Evolutionary conservation across 163 green algal species (phyloP).

Genomic region (Trebouxia gelatinosa): DNA sequence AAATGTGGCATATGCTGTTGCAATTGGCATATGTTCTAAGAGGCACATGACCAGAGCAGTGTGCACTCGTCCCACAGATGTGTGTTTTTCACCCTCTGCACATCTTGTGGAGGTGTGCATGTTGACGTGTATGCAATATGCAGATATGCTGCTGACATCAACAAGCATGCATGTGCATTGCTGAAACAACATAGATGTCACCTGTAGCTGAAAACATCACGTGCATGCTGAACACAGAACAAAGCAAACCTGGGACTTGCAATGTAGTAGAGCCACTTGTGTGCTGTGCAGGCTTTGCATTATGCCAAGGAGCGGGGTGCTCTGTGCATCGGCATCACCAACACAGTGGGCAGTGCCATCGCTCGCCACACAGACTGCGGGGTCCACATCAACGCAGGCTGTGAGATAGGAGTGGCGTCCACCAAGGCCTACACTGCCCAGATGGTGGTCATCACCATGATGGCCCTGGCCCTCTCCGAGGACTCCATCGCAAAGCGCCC

Average conservation of each 20-base stretch:
- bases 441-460: conserved; percentile 91
- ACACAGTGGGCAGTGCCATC: conserved; percentile 94
- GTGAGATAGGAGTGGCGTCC: conserved; percentile 93
- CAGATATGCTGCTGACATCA: too few species aligned
- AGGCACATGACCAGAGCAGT: too few species aligned
- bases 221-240: too few species aligned
- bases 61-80: too few species aligned
- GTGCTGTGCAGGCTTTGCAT: conserved; percentile 60
- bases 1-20: too few species aligned
- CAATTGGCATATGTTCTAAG: too few species aligned
- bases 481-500: conserved; percentile 79
- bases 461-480: conserved; percentile 88
- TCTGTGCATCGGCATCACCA: conserved; percentile 95
- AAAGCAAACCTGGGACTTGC: too few species aligned
- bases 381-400: conserved; percentile 95
- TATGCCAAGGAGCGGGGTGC: conserved; percentile 80
- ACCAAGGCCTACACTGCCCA: conserved; percentile 95
- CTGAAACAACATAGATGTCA: neutral
- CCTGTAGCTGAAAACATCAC: too few species aligned
- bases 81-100: too few species aligned
- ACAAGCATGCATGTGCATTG: neutral
- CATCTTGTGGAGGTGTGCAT: too few species aligned
- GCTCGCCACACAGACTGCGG: conserved; percentile 88
- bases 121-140: too few species aligned
- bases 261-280: too few species aligned